phyloP scores from a whole-genome alignment of 1,284 basidiomycete genomes.

The Rhizopogon parksii region DNA sequence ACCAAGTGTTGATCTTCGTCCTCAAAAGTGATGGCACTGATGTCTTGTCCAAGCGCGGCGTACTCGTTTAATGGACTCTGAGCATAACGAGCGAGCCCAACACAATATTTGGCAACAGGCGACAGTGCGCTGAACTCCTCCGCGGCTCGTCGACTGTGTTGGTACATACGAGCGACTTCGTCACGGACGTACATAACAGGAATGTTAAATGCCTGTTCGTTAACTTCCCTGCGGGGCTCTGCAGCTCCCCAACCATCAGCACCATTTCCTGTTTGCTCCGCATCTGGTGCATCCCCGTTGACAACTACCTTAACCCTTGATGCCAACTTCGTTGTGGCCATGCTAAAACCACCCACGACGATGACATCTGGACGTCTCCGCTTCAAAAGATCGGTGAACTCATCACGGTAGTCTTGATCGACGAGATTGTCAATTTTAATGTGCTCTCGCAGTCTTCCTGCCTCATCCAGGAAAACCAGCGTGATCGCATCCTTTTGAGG shows the following conservation, averaged over 20 bases:
- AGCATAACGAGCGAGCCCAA: slow-evolving; percentile 88
- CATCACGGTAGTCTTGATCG: slow-evolving; percentile 58
- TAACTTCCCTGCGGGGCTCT: slow-evolving; percentile 20
- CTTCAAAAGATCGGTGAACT: slow-evolving; percentile 78
- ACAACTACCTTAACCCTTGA: slow-evolving; percentile 56
- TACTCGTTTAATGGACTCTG: slow-evolving; percentile 95
- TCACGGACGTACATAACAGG: slow-evolving; percentile 86
- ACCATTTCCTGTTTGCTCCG: slow-evolving; percentile 18
- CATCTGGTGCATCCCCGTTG: slow-evolving; percentile 18
- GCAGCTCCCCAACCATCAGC: slow-evolving; percentile 25
- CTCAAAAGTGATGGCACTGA: slow-evolving; percentile 75
- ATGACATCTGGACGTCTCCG: slow-evolving; percentile 84
- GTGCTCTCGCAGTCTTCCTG: slow-evolving; percentile 84
- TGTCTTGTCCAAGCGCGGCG: slow-evolving; percentile 78
- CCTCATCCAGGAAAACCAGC: slow-evolving; percentile 81
- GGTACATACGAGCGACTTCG: slow-evolving; percentile 91
- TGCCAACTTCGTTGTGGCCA: slow-evolving; percentile 72
- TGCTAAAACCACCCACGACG: slow-evolving; percentile 83
- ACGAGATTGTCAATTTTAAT: slow-evolving; percentile 84
- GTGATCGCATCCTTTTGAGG: slow-evolving; percentile 86
- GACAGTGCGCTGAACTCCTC: slow-evolving; percentile 84
- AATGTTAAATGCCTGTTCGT: slow-evolving; percentile 46
- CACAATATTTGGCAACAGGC: slow-evolving; percentile 85
- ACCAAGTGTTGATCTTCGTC: slow-evolving; percentile 87
- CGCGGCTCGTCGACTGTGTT: slow-evolving; percentile 81